A percentile compares a stretch with the other conserved stretches of the same genome.
Evolutionary conservation across 148 eudicot genomes (phyloP).

Genomic region (Vaccinium macrocarpon): DNA sequence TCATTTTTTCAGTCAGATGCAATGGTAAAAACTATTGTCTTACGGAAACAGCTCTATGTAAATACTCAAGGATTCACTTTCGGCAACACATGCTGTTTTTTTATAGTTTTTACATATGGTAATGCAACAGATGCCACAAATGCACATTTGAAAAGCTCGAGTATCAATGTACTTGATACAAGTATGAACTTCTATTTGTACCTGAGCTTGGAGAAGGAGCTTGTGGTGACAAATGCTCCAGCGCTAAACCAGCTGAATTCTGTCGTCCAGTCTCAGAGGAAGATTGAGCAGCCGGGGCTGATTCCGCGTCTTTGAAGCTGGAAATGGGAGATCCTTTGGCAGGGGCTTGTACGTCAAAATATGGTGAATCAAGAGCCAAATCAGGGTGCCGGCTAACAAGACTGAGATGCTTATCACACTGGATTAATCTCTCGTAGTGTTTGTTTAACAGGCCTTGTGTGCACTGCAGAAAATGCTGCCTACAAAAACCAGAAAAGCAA

Average conservation of each 20-base stretch:
- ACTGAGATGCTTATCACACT: constrained; percentile 73
- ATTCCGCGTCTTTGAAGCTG: constrained; percentile 34
- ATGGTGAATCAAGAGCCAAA: constrained; percentile 50
- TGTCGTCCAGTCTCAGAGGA: constrained; percentile 42
- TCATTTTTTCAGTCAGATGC: neutral
- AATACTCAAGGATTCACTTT: neutral
- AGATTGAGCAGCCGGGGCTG: constrained; percentile 38
- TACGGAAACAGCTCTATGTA: neutral
- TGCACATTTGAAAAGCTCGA: neutral
- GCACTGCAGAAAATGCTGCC: constrained; percentile 68
- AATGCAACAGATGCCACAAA: neutral
- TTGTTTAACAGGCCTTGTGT: constrained; percentile 67
- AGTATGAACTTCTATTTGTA: constrained; percentile 20
- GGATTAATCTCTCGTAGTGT: constrained; percentile 86
- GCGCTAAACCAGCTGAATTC: constrained; percentile 29
- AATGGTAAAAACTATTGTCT: neutral
- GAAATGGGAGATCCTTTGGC: constrained; percentile 32
- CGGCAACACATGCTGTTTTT: neutral
- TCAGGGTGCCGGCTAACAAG: constrained; percentile 66
- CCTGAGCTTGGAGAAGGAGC: constrained; percentile 80
- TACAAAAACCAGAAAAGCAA: constrained; percentile 25
- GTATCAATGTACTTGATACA: neutral
- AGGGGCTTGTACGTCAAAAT: constrained; percentile 49
- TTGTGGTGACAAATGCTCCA: constrained; percentile 44
- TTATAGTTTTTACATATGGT: neutral